Evolutionary conservation across 1,139 yeast species (phyloP).

Genomic region (Yamadazyma sp.): DNA sequence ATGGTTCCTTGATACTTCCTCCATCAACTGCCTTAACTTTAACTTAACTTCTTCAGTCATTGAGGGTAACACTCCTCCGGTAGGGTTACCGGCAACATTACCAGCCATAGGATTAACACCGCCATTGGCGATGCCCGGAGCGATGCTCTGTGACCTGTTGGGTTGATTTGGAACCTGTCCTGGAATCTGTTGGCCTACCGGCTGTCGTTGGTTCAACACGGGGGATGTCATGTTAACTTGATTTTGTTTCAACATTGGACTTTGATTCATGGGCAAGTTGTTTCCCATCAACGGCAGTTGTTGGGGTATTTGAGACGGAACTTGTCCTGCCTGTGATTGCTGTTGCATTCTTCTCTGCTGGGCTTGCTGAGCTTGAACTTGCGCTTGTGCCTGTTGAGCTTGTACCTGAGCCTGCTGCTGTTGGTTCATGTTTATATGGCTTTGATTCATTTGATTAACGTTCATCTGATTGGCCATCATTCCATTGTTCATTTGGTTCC

Average conservation of each 20-base stretch:
- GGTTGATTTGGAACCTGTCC: conserved; percentile 1
- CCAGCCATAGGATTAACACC: not conserved
- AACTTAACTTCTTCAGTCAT: conserved; percentile 45
- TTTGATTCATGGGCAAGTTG: conserved; percentile 11
- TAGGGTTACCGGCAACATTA: conserved; percentile 5
- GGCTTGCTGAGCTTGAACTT: not conserved
- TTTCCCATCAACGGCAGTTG: conserved; percentile 20
- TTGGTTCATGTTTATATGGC: conserved; percentile 8
- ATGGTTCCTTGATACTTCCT: conserved; percentile 68
- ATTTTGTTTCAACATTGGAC: conserved; percentile 15
- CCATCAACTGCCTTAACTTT: conserved; percentile 60
- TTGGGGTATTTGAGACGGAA: conserved; percentile 14
- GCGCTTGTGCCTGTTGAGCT: conserved; percentile 6
- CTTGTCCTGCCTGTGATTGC: conserved; percentile 4
- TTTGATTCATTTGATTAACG: conserved; percentile 7
- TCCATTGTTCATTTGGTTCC: not conserved
- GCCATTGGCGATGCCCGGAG: not conserved
- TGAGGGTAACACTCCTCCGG: conserved; percentile 29
- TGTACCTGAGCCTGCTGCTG: conserved; percentile 13
- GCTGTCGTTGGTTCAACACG: conserved; percentile 13
- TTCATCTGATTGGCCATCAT: conserved; percentile 2
- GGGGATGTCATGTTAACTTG: conserved; percentile 13
- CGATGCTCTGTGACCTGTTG: conserved; percentile 1
- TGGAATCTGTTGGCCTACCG: conserved; percentile 7
- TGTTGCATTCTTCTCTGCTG: not conserved